Base-by-base conservation (phyloP, 805 yeast genomes). In the Starmerella gropengiesseri region DNA sequence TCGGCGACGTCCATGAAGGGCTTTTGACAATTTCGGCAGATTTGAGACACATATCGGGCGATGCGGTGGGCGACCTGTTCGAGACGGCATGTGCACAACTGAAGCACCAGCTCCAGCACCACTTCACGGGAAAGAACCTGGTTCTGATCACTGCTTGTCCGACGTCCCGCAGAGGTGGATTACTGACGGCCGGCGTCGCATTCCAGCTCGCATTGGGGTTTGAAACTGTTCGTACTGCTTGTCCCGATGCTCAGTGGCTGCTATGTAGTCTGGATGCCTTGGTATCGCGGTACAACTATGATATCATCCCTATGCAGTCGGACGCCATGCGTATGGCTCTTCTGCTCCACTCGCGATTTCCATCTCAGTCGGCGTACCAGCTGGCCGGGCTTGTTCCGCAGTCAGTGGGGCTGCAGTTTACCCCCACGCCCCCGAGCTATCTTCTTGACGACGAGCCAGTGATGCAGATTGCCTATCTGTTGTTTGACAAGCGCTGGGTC, bases 401-500 rank as follows among this genome's bases (percentile, higher is more conserved):
- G 43, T 19, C 57, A 49, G 21, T 55, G 55, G 25, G 50, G 43
- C 16, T 56, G 53, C 22, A 55, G 38, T 52, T 33, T 29, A 37
- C 44, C 5, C 34, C 43, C 5, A 39, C 29, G 18, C 41, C 46
- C 5, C 52, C 56, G 3, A 33, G 46, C 18, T 50, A 42, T 9
- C 41, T 77, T 7, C 58, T 71, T 34, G 64, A 69, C n/a, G 81
- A 80, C 46, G 95, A 86, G 54, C 67, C 82, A 1, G 82, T 76
- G 52, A 66, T 89, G 18, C 97, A 91, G 57, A 68, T 91, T 9
- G 85, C 94, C 1, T 89, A 87, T 54, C 84, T 85, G 23, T 60
- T 94, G 0, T 66, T 73, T 3, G 94, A 87, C 58, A 77, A 76
- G 47, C 75, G 74, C 42, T 89, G 95, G 95, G 69, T 85, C 33